Conservation (phyloP, 768 basidiomycete genomes). For the Leccinum uliginosum region DNA sequence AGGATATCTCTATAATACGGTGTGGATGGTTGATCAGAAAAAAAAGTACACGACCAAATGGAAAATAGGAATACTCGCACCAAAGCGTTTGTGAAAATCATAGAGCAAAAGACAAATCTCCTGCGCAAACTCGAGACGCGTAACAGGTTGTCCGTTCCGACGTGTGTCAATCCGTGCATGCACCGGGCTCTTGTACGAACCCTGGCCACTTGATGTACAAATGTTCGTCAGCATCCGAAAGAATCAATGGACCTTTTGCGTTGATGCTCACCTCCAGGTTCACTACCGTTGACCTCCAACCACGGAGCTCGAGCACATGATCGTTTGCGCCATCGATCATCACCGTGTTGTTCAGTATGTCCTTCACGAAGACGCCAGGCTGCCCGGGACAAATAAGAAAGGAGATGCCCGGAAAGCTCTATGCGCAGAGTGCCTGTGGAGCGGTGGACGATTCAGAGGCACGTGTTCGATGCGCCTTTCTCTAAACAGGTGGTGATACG, state of each 20-base stretch:
- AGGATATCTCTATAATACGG: neutral
- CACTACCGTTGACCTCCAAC: conserved; percentile 1
- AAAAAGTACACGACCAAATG: neutral
- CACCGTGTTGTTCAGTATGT: neutral
- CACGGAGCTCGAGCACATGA: neutral
- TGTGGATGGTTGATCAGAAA: neutral
- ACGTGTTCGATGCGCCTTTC: neutral
- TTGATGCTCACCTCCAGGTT: neutral
- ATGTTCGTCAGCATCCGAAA: neutral
- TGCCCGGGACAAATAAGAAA: neutral
- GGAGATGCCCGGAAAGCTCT: neutral
- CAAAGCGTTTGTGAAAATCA: neutral
- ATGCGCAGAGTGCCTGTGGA: neutral
- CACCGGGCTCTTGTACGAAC: neutral
- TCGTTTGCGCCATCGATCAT: neutral
- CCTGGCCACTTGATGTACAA: conserved; percentile 2
- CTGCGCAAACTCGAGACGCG: neutral
- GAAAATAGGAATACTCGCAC: neutral
- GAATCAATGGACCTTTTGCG: neutral
- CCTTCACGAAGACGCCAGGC: neutral
- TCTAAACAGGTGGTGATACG: neutral
- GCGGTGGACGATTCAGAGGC: neutral
- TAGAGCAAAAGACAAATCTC: neutral
- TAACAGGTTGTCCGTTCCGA: neutral
- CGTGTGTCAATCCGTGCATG: neutral